Conservation (phyloP, 495 filamentous ascomycete genomes). For the Hyphodiscus hymeniophilus region DNA sequence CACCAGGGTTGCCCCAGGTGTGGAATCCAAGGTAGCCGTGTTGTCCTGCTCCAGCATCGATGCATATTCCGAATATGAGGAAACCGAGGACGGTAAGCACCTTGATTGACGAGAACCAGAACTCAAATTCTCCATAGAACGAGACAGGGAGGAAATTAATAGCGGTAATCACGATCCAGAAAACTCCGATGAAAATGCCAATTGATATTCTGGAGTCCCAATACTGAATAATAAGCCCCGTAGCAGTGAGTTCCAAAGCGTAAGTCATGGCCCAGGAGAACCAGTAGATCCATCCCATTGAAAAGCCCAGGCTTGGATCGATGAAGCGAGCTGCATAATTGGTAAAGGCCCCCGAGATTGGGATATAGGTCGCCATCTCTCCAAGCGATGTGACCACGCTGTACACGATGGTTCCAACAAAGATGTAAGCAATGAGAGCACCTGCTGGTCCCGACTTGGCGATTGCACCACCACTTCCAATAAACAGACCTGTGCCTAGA, state of each 20-base stretch:
- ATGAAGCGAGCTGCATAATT: slow-evolving; percentile 64
- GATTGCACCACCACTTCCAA: slow-evolving; percentile 58
- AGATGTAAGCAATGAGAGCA: slow-evolving; percentile 58
- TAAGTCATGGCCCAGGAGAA: slow-evolving; percentile 57
- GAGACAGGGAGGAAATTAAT: slow-evolving; percentile 61
- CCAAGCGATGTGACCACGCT: slow-evolving; percentile 50
- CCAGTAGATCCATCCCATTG: slow-evolving; percentile 70
- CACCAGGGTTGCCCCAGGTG: slow-evolving; percentile 62
- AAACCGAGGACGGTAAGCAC: slow-evolving; percentile 61
- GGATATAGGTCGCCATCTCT: slow-evolving; percentile 70
- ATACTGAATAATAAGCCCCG: slow-evolving; percentile 67
- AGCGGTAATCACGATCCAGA: slow-evolving; percentile 59
- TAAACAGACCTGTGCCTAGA: slow-evolving; percentile 58
- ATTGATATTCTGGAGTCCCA: slow-evolving; percentile 50
- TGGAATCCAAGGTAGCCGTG: slow-evolving; percentile 49
- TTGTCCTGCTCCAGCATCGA: slow-evolving; percentile 31
- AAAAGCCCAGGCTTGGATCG: slow-evolving; percentile 67
- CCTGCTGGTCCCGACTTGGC: slow-evolving; percentile 55
- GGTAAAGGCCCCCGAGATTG: slow-evolving; percentile 67
- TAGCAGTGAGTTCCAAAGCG: slow-evolving; percentile 64
- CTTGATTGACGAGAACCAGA: slow-evolving; percentile 66
- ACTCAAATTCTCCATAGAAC: slow-evolving; percentile 66
- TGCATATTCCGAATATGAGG: slow-evolving; percentile 26
- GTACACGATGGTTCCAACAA: slow-evolving; percentile 57
- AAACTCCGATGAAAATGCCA: slow-evolving; percentile 59